Conservation (phyloP, 305 asterid genomes). For the Fraxinus floribunda region DNA sequence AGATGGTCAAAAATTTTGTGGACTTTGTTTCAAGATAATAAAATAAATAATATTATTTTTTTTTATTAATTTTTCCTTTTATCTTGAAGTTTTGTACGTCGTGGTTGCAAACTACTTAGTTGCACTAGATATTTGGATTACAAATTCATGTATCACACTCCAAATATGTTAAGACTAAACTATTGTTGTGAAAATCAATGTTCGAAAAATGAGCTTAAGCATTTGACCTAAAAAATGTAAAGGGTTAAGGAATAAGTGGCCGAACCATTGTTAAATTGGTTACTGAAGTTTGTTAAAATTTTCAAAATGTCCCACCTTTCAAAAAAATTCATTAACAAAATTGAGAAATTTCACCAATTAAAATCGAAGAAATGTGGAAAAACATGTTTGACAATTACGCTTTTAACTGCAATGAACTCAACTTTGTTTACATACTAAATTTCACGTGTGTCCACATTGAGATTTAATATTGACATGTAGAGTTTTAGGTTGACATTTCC, state of each 20-base stretch:
- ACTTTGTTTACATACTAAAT: background rate
- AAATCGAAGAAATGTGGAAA: background rate
- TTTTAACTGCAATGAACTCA: background rate
- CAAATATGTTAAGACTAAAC: background rate
- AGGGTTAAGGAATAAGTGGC: background rate
- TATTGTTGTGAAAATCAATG: background rate
- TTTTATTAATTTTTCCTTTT: background rate
- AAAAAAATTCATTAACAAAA: too few species aligned
- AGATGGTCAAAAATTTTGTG: background rate
- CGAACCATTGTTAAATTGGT: background rate
- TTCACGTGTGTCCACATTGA: background rate
- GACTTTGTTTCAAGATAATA: background rate
- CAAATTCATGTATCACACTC: background rate
- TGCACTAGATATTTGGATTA: background rate
- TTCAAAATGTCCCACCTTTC: background rate
- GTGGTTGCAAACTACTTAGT: background rate
- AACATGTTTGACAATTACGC: background rate
- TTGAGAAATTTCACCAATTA: background rate
- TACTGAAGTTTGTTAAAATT: background rate
- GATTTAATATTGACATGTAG: background rate
- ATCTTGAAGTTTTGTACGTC: background rate
- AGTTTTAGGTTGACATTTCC: background rate
- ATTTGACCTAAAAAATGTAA: background rate
- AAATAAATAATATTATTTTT: too few species aligned
- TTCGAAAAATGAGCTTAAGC: background rate